These are phyloP conservation scores for Apiotrichum siamense DNA, from an alignment of 1,284 basidiomycete species.

Conservation along the genomic window DNA sequence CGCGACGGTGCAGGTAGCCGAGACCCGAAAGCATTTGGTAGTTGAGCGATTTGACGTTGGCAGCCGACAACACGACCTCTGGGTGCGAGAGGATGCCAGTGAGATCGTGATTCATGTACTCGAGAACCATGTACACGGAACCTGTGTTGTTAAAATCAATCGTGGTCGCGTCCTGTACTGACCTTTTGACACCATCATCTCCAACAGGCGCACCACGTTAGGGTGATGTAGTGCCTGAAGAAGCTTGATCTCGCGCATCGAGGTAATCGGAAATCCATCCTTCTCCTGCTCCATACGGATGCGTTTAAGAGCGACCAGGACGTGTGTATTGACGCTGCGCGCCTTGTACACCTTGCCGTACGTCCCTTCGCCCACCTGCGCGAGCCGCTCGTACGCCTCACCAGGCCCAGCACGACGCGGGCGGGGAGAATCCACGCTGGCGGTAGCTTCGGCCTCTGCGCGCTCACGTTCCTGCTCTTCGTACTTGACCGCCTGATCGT, in stretches of 20 bases:
- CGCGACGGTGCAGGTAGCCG: constrained; percentile 88
- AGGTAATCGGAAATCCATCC: constrained; percentile 98
- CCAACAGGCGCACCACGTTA: constrained; percentile 82
- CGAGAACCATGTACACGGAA: constrained; percentile 97
- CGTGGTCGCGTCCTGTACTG: constrained; percentile 28
- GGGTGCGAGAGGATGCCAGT: constrained; percentile 91
- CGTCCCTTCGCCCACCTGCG: constrained; percentile 95
- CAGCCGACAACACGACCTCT: constrained; percentile 72
- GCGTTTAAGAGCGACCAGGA: constrained; percentile 85
- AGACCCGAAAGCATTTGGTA: constrained; percentile 90
- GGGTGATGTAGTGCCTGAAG: constrained; percentile 82
- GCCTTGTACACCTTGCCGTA: constrained; percentile 99
- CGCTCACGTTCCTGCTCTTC: too few relatives aligned
- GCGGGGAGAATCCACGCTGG: not conserved
- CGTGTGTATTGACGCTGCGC: constrained; percentile 65
- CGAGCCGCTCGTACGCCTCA: constrained; percentile 75
- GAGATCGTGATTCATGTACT: constrained; percentile 99
- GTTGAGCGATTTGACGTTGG: constrained; percentile 90
- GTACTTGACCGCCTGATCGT: constrained; percentile 10
- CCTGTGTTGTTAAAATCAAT: constrained; percentile 53
- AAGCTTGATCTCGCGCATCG: constrained; percentile 98
- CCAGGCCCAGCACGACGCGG: constrained; percentile 4
- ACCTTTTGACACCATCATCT: constrained; percentile 99
- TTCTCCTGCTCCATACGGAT: constrained; percentile 97
- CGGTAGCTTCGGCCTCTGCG: not conserved